A percentile compares a stretch with the other conserved stretches of the same genome.
Conservation (phyloP, 768 basidiomycete species). For the Boletus insuetus region DNA sequence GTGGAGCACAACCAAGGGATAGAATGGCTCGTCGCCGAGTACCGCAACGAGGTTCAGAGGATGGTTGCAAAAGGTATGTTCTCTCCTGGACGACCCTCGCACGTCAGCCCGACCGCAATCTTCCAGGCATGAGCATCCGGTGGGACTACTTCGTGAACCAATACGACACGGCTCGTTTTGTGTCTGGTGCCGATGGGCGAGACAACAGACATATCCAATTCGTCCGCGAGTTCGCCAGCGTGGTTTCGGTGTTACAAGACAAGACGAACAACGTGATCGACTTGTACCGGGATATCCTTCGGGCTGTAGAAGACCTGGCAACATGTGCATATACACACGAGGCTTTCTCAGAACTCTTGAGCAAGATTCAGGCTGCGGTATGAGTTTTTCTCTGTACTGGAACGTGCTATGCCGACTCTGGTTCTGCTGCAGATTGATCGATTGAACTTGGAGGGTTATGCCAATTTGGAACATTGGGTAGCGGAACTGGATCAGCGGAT, state of each 20-base stretch:
- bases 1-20: slow-evolving; percentile 90
- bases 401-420: not conserved
- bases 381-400: slow-evolving; percentile 25
- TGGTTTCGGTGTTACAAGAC: slow-evolving; percentile 92
- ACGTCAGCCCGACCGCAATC: not conserved
- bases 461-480: slow-evolving; percentile 92
- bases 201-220: slow-evolving; percentile 92
- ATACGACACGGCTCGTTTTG: slow-evolving; percentile 79
- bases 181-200: slow-evolving; percentile 66
- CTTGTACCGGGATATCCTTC: slow-evolving; percentile 79
- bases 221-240: slow-evolving; percentile 91
- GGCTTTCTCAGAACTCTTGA: slow-evolving; percentile 75
- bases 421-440: slow-evolving; percentile 70
- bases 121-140: slow-evolving; percentile 84
- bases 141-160: slow-evolving; percentile 98
- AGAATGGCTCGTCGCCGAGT: slow-evolving; percentile 92
- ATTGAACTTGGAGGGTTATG: slow-evolving; percentile 93
- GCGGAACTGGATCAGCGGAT: slow-evolving; percentile 80
- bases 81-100: not conserved
- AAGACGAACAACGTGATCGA: slow-evolving; percentile 95
- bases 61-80: slow-evolving; percentile 85
- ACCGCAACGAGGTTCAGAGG: slow-evolving; percentile 87
- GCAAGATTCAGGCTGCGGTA: slow-evolving; percentile 82
- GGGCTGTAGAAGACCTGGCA: slow-evolving; percentile 81
- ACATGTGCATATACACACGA: slow-evolving; percentile 85